Conservation (phyloP, 2,329 filamentous ascomycete species). For the Fusarium multiceps region DNA sequence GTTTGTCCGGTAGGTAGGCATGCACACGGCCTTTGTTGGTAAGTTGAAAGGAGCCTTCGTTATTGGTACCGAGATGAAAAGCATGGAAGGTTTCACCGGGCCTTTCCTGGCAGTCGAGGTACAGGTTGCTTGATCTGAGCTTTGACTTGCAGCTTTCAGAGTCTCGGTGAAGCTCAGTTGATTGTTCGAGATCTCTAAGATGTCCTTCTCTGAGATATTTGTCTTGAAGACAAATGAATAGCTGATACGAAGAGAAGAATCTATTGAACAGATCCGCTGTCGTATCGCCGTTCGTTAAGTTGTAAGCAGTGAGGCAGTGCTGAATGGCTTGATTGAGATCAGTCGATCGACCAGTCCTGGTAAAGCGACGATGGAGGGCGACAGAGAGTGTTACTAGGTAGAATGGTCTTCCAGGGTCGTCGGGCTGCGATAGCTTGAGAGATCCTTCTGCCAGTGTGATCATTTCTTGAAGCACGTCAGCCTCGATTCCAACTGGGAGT, state of each 20-base stretch:
- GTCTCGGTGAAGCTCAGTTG: not conserved
- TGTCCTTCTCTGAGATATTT: not conserved
- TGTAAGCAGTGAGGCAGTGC: not conserved
- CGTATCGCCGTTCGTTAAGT: not conserved
- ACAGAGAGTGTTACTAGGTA: not conserved
- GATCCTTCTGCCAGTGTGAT: fast-evolving
- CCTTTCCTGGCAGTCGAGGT: not conserved
- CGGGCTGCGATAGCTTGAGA: fast-evolving
- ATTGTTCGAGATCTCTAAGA: fast-evolving
- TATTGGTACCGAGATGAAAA: not conserved
- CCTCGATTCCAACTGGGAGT: fast-evolving
- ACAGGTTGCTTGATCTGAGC: not conserved
- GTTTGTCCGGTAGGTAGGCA: fast-evolving
- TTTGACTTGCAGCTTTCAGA: fast-evolving
- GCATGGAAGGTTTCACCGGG: not conserved
- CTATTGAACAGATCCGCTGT: not conserved
- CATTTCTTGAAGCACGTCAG: not conserved
- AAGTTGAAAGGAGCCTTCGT: fast-evolving
- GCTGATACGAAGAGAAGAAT: fast-evolving
- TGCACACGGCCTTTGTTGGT: fast-evolving
- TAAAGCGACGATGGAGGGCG: not conserved
- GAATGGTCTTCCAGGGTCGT: not conserved
- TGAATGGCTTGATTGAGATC: not conserved
- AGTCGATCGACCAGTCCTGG: fast-evolving
- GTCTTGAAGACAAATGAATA: not conserved